These are phyloP conservation scores for Kwoniella pini DNA, from an alignment of 768 basidiomycete species.

Conservation along the genomic window DNA sequence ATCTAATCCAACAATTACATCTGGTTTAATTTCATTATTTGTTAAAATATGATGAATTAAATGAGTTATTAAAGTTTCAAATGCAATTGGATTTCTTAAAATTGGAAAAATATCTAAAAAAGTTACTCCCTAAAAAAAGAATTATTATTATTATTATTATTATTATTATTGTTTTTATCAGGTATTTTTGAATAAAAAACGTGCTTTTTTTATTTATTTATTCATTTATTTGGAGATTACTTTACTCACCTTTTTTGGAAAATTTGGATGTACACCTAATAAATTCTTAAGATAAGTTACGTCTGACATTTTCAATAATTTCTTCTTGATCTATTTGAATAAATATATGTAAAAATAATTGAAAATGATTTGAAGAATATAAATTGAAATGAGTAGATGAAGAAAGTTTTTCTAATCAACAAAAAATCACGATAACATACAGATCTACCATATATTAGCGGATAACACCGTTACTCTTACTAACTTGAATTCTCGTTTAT, in stretches of 20 bases:
- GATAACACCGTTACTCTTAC: no score
- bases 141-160: not conserved
- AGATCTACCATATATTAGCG: no score
- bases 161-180: no score
- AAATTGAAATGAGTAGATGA: no score
- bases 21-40: conserved; percentile 56
- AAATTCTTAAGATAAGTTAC: conserved; percentile 14
- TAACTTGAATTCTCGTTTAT: no score
- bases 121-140: conserved; percentile 67
- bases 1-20: conserved; percentile 92
- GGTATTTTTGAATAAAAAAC: no score
- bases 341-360: no score
- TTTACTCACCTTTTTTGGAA: conserved; percentile 78
- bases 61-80: conserved; percentile 89
- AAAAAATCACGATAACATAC: no score
- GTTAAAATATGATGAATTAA: conserved; percentile 82
- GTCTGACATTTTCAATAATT: conserved; percentile 29
- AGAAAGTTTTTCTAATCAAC: no score
- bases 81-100: conserved; percentile 77
- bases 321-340: no score
- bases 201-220: not conserved
- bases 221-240: not conserved
- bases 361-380: no score
- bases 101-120: conserved; percentile 96
- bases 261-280: conserved; percentile 59